Evolutionary conservation across 1,284 basidiomycete genomes (phyloP), one percentile per base, ranked within the genome.

Genomic region (Coriolopsis trogii): DNA sequence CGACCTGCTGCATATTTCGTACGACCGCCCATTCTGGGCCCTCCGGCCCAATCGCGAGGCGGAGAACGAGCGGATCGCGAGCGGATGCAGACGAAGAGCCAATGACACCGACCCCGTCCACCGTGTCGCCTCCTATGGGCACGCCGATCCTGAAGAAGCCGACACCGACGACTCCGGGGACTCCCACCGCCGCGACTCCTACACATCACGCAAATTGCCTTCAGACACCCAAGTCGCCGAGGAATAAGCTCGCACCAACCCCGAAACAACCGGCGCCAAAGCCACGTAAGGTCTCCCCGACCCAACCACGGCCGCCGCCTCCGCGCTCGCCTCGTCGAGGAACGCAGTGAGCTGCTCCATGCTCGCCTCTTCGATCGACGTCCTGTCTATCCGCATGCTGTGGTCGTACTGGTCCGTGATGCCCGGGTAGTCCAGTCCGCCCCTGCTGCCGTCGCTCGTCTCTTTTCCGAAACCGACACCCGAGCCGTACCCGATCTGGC

Each of bases 11-110:
- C n/a, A n/a, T n/a, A n/a, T n/a, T n/a, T n/a, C n/a, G n/a, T n/a
- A n/a, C n/a, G n/a, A n/a, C n/a, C n/a, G n/a, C n/a, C n/a, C n/a
- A n/a, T n/a, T n/a, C n/a, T n/a, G n/a, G n/a, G n/a, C n/a, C n/a
- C n/a, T n/a, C n/a, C n/a, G n/a, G n/a, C n/a, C n/a, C n/a, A n/a
- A n/a, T n/a, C n/a, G n/a, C n/a, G n/a, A n/a, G n/a, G n/a, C n/a
- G 85, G 46, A 99, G 81, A 29, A 98, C 81, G 34, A 98, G 76
- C 6, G n/a, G n/a, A n/a, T n/a, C n/a, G n/a, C n/a, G n/a, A n/a
- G n/a, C n/a, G n/a, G n/a, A n/a, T n/a, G n/a, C n/a, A n/a, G n/a
- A n/a, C n/a, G n/a, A n/a, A n/a, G n/a, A n/a, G n/a, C n/a, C n/a
- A n/a, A n/a, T n/a, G n/a, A n/a, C n/a, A n/a, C n/a, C n/a, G n/a